Base-by-base conservation (phyloP, 2,329 filamentous ascomycete species). In the Alternaria sp. region DNA sequence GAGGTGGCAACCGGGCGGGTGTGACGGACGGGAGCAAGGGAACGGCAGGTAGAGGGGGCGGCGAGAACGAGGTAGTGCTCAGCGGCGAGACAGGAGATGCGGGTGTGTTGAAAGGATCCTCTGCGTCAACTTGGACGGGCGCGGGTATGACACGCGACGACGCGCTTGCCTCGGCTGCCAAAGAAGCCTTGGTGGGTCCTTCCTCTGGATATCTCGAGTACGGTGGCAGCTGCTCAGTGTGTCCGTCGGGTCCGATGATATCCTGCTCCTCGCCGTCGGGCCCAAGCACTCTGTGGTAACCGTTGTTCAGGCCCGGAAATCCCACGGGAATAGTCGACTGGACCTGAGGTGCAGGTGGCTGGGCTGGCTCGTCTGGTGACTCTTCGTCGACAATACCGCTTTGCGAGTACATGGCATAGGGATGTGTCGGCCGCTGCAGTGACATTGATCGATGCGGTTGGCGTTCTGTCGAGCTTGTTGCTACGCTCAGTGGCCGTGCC, bases 131-230 rank as follows among this genome's bases (percentile, higher is more conserved):
- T 28, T 71, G 60, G 19, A 65, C 69, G 7, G 70, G 66, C 7
- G 66, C 65, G 28, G 70, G 64, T 13, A 75, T 59, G 10, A 77
- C 58, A 43, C 73, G 74, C 15, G 75, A 78, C 50, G 75, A 78
- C 44, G 76, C 70, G 62, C 72, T 78, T 45, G 72, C 73, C 62
- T 77, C 75, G 10, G 77, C 70, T 51, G 79, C 72, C 66, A 84
- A 69, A 12, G 82, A 77, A 10, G 81, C 81, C 87, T 93, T 84
- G 79, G 87, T 75, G 76, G 86, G 79, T 81, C 90, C 83, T 60
- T 93, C 91, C 56, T 96, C 92, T 3, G 94, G 93, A 79, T 96
- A 97, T 77, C 93, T 87, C 13, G 93, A 92, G 76, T 98, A 98
- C 1, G 95, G 95, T 12, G 95, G 95, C 17, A 97, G 83, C 78